Evolutionary conservation across 768 basidiomycete genomes (phyloP), one percentile per base, ranked within the genome.

Genomic region (Mycena belliarum): DNA sequence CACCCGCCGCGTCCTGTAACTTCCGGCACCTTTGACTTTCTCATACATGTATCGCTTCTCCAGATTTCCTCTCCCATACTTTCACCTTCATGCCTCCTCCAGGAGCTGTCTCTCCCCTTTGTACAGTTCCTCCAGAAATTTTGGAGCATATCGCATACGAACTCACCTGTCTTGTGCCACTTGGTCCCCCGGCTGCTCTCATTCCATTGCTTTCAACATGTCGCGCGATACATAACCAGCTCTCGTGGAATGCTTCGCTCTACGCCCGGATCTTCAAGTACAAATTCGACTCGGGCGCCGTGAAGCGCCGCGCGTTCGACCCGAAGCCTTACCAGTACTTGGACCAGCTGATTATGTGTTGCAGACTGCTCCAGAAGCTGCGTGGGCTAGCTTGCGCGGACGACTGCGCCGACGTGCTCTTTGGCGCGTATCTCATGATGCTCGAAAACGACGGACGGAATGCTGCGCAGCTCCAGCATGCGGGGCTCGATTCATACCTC

Each of bases 391-490:
- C 53, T 33, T 59, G 71, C 28, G 61, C 63, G 16, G 68, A 71
- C 21, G 76, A 81, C 33, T 21, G 74, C 55, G 62, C 68, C 14
- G 63, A 70, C 0, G 65, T 72, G 1, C 74, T 90, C 21, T 81
- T 79, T 71, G 71, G 70, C 0, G 76, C 76, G 6, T 82, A 79
- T 49, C 64, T 86, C 41, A 80, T 90, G 76, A 68, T 86, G 68
- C 70, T 81, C 4, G 88, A 89, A 60, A 83, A 87, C 70, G 87
- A 89, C 69, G 86, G 86, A 32, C 79, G 78, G 66, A 90, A 90
- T 67, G 75, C 76, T 33, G 71, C 63, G 4, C 85, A 85, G 69
- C 80, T 89, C 46, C 74, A 80, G 54, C 73, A 70, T 23, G 86
- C 82, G 0, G 78, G 79, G 4, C 73, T 85, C 4, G 75, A 76